A percentile compares a stretch with the other conserved stretches of the same genome.
These are phyloP conservation scores for Pseudoturritis turrita DNA, from an alignment of 345 rosid species.

Conservation along the genomic window DNA sequence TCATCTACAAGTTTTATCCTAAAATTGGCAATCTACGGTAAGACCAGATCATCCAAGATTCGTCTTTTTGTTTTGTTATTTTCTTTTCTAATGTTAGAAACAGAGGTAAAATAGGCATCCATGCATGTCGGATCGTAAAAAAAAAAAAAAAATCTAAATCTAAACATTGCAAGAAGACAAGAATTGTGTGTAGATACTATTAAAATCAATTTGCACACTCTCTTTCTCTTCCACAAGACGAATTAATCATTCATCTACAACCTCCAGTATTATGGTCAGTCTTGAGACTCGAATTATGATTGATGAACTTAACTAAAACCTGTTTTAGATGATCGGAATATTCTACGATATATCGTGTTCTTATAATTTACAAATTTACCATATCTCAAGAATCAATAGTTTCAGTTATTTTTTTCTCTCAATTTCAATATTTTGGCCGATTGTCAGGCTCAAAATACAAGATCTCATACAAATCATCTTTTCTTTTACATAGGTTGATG, in stretches of 20 bases:
- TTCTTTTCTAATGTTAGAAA: not conserved
- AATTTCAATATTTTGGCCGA: too few relatives aligned
- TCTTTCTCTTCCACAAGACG: not conserved
- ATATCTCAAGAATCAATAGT: too few relatives aligned
- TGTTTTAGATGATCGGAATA: too few relatives aligned
- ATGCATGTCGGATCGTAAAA: not conserved
- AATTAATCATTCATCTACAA: not conserved
- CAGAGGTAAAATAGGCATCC: not conserved
- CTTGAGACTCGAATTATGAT: not conserved
- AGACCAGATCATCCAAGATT: not conserved
- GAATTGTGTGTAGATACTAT: not conserved
- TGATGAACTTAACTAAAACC: too few relatives aligned
- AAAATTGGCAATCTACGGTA: not conserved
- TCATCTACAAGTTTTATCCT: not conserved
- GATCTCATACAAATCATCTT: too few relatives aligned
- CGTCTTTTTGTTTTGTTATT: not conserved
- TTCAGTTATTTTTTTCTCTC: too few relatives aligned
- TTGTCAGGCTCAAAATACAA: too few relatives aligned
- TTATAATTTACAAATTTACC: too few relatives aligned
- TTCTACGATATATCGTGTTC: too few relatives aligned
- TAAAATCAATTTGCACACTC: not conserved
- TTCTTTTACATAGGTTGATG: too few relatives aligned
- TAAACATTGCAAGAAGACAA: not conserved
- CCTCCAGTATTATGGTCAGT: not conserved
- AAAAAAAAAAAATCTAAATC: not conserved